Evolutionary conservation across 805 yeast species (phyloP), one percentile per base, ranked within the genome.

Genomic region (Lachancea fermentati): DNA sequence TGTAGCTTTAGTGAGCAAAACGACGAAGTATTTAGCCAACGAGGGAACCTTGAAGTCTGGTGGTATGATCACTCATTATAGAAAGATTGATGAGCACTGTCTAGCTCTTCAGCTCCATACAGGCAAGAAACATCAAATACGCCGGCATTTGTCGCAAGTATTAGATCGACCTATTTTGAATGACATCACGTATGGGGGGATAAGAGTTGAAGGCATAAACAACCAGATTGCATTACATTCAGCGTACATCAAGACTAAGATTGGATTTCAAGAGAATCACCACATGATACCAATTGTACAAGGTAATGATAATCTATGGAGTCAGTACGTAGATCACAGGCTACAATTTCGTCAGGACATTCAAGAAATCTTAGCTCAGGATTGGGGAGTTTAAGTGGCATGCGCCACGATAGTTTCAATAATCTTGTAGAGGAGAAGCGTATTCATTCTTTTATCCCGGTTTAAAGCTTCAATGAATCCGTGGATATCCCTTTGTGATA

Each of bases 111-210:
- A 68, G 41, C 43, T 69, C 7, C 43, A 47, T 1, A 64, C 73
- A 2, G 73, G 73, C 1, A 52, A 58, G 39, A 69, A 66, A 35
- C 72, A 66, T 38, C 74, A 69, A 38, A 60, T 69, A 7, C 49
- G 73, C 32, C 40, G 46, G 12, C 71, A 66, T 37, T 41, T 64
- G 2, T 39, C 55, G 2, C 32, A 43, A 2, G 41, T 29, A 0
- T 25, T 66, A 4, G 34, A 44, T 1, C 42, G 39, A 4, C 67
- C 71, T 0, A 50, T 67, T 3, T 19, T 54, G 7, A 59, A 62
- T 41, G 70, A 67, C 41, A 4, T 22, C 4, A 47, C 42, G 35
- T 59, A 61, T 45, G 56, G 54, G 15, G 58, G 57, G 5, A 18
- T 16, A 3, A 36, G 41, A 16, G 34, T 47, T 3, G 31, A 28